Percentiles rank a stretch among this genome's conserved stretches.
Evolutionary conservation across 345 rosid genomes (phyloP).

Genomic region (Melaleuca alternifolia): DNA sequence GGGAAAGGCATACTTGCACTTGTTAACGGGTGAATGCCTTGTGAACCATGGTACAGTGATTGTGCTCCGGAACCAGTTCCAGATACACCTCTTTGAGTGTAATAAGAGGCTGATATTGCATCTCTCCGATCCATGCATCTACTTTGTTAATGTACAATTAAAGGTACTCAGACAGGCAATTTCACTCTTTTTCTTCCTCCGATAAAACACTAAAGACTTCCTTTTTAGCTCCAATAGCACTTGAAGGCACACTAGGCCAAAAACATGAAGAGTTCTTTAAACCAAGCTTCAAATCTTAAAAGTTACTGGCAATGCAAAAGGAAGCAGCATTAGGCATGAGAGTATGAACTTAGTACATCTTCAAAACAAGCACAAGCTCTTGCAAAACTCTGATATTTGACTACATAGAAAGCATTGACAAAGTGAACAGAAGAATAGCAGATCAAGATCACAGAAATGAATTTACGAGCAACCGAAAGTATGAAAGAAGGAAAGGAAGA

Average conservation of each 20-base stretch:
- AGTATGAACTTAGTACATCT: not conserved
- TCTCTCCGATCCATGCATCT: slow-evolving; percentile 98
- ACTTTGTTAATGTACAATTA: slow-evolving; percentile 21
- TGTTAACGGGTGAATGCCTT: slow-evolving; percentile 40
- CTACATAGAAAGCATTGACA: not conserved
- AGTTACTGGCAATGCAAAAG: not conserved
- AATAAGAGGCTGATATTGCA: slow-evolving; percentile 71
- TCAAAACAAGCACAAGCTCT: not conserved
- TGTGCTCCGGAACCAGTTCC: slow-evolving; percentile 54
- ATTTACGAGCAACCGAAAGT: not conserved
- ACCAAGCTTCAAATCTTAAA: not conserved
- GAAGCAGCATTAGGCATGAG: not conserved
- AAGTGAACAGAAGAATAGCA: not conserved
- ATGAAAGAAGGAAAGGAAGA: not conserved
- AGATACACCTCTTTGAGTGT: slow-evolving; percentile 66
- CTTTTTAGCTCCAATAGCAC: not conserved
- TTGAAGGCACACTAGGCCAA: not conserved
- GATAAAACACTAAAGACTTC: not conserved
- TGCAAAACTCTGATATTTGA: not conserved
- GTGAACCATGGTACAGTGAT: slow-evolving; percentile 51
- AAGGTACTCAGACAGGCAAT: not conserved
- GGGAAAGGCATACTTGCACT: slow-evolving; percentile 49
- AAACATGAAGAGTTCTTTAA: not conserved
- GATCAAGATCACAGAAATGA: not conserved
- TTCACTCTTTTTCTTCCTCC: not conserved